Conservation (phyloP, 192 early-diverging fungal genomes). For the Geranomyces variabilis region DNA sequence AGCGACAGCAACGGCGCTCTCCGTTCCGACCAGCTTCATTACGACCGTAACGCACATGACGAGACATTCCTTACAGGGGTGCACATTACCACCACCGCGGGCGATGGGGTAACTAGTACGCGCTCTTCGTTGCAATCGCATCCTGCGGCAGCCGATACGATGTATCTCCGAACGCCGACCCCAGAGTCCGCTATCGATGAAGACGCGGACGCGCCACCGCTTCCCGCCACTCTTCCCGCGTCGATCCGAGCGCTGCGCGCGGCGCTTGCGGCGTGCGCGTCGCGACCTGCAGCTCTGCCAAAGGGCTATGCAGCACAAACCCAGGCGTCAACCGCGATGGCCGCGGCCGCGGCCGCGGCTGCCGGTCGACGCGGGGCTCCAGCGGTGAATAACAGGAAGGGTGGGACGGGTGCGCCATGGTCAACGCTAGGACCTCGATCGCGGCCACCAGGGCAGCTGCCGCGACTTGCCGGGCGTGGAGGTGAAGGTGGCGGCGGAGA, state of each 20-base stretch:
- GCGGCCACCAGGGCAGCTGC: neutral
- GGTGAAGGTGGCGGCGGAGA: constrained; percentile 23
- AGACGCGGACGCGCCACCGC: constrained; percentile 14
- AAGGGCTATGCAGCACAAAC: constrained; percentile 43
- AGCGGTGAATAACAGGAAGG: neutral
- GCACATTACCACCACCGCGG: constrained; percentile 48
- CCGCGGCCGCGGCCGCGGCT: neutral
- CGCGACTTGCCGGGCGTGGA: neutral
- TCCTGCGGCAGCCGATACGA: neutral
- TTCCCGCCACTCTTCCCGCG: constrained; percentile 45
- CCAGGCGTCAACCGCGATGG: constrained; percentile 23
- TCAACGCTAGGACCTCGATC: neutral
- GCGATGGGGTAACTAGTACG: neutral
- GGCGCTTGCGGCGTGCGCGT: constrained; percentile 49
- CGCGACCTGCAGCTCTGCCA: constrained; percentile 45
- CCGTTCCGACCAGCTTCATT: constrained; percentile 32
- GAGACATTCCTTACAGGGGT: constrained; percentile 60
- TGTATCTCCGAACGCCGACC: constrained; percentile 1
- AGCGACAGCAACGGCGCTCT: no score
- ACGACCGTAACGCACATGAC: constrained; percentile 45
- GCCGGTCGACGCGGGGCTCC: neutral
- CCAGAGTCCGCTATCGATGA: neutral
- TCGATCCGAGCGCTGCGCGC: constrained; percentile 50
- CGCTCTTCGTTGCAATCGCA: neutral
- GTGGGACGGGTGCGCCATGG: neutral